Evolutionary conservation across 768 basidiomycete genomes (phyloP), one percentile per base, ranked within the genome.

Genomic region (Leccinum disarticulatum): DNA sequence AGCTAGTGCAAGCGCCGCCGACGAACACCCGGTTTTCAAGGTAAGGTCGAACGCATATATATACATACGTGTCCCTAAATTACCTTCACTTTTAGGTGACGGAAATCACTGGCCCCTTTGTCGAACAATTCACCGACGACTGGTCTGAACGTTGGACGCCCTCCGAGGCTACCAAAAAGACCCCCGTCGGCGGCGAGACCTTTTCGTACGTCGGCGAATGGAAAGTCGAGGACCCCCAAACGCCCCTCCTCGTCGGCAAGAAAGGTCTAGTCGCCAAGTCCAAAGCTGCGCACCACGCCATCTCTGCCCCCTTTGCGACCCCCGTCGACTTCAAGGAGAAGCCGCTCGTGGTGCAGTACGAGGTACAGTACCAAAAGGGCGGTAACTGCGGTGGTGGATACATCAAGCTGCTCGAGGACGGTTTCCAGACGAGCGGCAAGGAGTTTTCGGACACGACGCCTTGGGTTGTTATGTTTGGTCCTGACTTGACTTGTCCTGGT

Each of bases 331-430:
- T 95, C 78, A 82, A 81, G 67, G 77, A 84, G 58, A 83, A 95
- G 76, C 90, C 95, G 48, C 81, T 98, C 49, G 95, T 98, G 64
- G 89, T 98, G 19, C 95, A 97, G 73, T 99, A 99, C 70, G 97
- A 99, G 74, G 97, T 97, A 79, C 96, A 98, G 79, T 95, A 97
- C 76, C 95, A 99, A 81, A 95, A 98, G 77, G 95, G 96, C 47
- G 93, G 97, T 52, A 97, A 97, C 77, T 98, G 97, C 69, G 97
- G 97, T 76, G 97, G 97, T 80, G 97, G 97, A 41, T 99, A 99
- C 78, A 78, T 98, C 79, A 99, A 98, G 77, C 87, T 98, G 58
- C 85, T 99, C 48, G 88, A 91, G 71, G 88, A 94, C 68, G 94
- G 93, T 60, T 95, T 95, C 86, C 93, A 95, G 79, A 90, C 90